Base-by-base conservation (phyloP, 106 monocot species). In the Dendrobium catenatum region DNA sequence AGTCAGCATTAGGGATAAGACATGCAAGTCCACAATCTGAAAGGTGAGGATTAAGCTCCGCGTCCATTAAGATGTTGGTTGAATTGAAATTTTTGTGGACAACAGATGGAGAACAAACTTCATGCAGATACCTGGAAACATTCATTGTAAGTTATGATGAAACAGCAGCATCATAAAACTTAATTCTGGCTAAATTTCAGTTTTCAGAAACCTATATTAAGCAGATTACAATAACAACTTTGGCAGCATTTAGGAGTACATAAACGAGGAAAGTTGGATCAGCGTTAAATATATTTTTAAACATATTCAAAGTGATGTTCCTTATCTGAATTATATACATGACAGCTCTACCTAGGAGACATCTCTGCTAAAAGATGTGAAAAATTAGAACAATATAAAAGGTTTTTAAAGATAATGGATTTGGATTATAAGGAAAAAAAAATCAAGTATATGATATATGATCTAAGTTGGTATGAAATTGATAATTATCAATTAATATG, bases 1-100 rank as follows among this genome's bases (percentile, higher is more conserved):
- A 86, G 78, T 85, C 86, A 22, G 85, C 79, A 85, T 89, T 83
- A 44, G 92, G 88, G 42, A 98, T 44, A 64, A 98, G 85, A 42
- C 51, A 82, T 37, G 92, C 81, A 22, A 98, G 80, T 58, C 95
- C 94, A 87, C 87, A 87, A 79, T 98, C 93, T 66, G 95, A 98
- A 83, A 98, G 76, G 68, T 89, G 95, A 77, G 98, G 98, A 80
- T 93, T 95, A 59, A 94, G 84, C 78, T 95, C 98, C 46, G 76
- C 74, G 76, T 95, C 98, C 70, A 98, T 75, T 40, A 98, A 80
- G 82, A 98, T 95, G 79, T 98, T 94, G 24, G 89, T 87, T 73
- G 98, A 98, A 66, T 95, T 98, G 79, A 98, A 88, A 68, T 91
- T 98, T 75, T 93, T 95, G 84, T 93, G 92, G 56, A 93, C 83